These are phyloP conservation scores for Diatrype stigma DNA, from an alignment of 2,329 filamentous ascomycete species.

Conservation along the genomic window DNA sequence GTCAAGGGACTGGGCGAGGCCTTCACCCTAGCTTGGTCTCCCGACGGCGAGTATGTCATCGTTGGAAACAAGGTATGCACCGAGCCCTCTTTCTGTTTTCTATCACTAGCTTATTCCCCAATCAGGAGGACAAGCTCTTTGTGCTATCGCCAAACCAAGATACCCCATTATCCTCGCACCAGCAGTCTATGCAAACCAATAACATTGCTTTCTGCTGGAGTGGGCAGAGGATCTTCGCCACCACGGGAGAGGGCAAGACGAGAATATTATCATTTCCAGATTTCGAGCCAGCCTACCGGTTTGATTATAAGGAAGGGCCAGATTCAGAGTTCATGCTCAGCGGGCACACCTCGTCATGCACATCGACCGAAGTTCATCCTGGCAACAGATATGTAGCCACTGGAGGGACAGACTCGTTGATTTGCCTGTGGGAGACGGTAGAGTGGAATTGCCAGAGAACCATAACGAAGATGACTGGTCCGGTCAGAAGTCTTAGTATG, in stretches of 20 bases:
- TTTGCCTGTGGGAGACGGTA: conserved; percentile 72
- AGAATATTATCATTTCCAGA: conserved; percentile 66
- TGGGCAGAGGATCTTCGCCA: conserved; percentile 65
- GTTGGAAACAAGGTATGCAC: conserved; percentile 66
- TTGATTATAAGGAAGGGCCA: conserved; percentile 40
- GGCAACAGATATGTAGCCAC: conserved; percentile 69
- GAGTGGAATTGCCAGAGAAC: conserved; percentile 75
- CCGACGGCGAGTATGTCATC: conserved; percentile 64
- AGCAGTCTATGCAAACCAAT: conserved; percentile 63
- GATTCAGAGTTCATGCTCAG: conserved; percentile 57
- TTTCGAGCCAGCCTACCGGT: conserved; percentile 51
- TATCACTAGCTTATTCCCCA: conserved; percentile 9
- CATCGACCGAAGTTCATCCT: conserved; percentile 66
- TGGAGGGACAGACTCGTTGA: conserved; percentile 70
- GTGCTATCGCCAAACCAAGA: conserved; percentile 58
- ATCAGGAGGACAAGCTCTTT: conserved; percentile 59
- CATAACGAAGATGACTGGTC: conserved; percentile 63
- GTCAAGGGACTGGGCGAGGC: conserved; percentile 63
- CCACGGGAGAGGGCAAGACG: conserved; percentile 66
- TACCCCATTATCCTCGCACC: conserved; percentile 52
- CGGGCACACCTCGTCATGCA: conserved; percentile 70
- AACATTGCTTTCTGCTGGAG: conserved; percentile 72
- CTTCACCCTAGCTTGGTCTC: conserved; percentile 70
- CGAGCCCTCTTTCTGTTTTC: neutral
- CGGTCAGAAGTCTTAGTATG: conserved; percentile 64